Base-by-base conservation (phyloP, 768 basidiomycete species). In the Podaxis mareebaensis region DNA sequence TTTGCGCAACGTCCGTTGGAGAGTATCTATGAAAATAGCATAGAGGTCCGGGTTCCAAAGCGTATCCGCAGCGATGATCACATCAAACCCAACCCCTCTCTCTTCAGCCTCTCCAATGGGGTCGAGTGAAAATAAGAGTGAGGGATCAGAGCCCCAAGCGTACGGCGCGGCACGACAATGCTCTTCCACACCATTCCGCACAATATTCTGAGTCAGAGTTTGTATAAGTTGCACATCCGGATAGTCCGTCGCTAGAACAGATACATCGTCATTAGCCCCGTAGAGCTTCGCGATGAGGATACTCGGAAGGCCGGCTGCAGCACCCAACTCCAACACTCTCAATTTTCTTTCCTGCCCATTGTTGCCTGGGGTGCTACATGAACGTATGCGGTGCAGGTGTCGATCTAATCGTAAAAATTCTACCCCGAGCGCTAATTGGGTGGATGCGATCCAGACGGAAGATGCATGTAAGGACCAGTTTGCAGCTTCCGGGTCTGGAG, bases 391-490 rank as follows among this genome's bases (percentile, higher is more conserved):
- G n/a, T 15, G 58, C 51, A 57, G 28, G 36, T 46, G 65, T 5
- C 22, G 63, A 60, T 77, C 71, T 15, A 87, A 69, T 42, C 70
- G 66, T 3, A 89, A 69, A 38, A 82, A 79, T 28, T 79, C 72
- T 36, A 92, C 60, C 65, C 91, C 85, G 70, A 91, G 85, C 52
- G 88, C 87, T 49, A 92, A 72, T 74, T 85, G 90, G 48, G 84
- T 73, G 15, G 91, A 84, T 4, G 91, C 81, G 5, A 79, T 75
- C 92, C 90, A 93, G 69, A 93, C 85, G 15, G 89, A 88, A 24
- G 89, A 87, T 1, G 91, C 92, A 63, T 93, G 91, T 2, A 93
- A 73, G 1, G 83, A 78, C 91, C 91, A 93, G 68, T 92, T 91
- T 17, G 80, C 77, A 22, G 87, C 76, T 11, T 81, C 76, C 11